Conservation (phyloP, 768 basidiomycete genomes). For the Termitomyces sp. region DNA sequence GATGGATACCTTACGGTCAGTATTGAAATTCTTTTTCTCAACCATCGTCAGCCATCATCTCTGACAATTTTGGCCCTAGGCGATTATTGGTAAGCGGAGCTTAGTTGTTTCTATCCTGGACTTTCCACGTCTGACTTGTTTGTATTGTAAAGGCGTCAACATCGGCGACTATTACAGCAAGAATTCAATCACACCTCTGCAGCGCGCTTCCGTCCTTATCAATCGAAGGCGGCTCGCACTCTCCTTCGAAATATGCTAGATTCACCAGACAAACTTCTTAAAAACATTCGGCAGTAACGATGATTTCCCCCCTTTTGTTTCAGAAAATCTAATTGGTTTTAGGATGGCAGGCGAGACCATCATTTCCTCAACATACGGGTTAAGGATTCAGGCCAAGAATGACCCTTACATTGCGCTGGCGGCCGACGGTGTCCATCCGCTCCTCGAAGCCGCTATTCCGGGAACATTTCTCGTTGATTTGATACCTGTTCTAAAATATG, state of each 20-base stretch:
- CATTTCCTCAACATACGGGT: conserved; percentile 30
- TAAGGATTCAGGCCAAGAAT: conserved; percentile 23
- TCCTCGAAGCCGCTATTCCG: conserved; percentile 23
- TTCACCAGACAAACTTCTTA: conserved; percentile 16
- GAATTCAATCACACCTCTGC: conserved; percentile 19
- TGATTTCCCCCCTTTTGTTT: too few relatives aligned
- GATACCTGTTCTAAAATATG: conserved; percentile 24
- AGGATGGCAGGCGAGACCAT: conserved; percentile 23
- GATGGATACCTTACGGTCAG: conserved; percentile 14
- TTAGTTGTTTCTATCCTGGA: neutral
- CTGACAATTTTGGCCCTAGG: neutral
- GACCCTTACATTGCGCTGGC: conserved; percentile 32
- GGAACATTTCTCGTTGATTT: conserved; percentile 31
- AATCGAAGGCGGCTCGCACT: conserved; percentile 16
- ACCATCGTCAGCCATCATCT: neutral
- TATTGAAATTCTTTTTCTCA: neutral
- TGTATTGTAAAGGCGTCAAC: conserved; percentile 17
- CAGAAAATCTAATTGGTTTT: neutral
- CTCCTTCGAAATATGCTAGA: conserved; percentile 20
- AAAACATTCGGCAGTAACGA: conserved; percentile 8
- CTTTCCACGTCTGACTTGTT: neutral
- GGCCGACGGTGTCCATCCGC: conserved; percentile 24
- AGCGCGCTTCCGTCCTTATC: conserved; percentile 17
- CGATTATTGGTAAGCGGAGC: conserved; percentile 7
- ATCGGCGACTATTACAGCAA: conserved; percentile 21